Conservation (phyloP, 345 rosid genomes). For the Citrus cavaleriei region DNA sequence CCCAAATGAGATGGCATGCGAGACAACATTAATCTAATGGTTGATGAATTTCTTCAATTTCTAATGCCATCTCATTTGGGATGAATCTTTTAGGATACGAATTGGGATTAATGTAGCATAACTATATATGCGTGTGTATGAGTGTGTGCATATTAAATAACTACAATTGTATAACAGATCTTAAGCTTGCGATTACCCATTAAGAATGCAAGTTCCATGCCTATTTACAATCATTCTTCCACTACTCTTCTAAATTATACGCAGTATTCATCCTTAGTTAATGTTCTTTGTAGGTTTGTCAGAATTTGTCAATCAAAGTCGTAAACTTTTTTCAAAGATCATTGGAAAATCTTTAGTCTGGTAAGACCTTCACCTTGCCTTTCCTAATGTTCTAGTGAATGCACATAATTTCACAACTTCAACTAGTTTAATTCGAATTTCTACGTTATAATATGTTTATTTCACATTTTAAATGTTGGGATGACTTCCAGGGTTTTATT, state of each 20-base stretch:
- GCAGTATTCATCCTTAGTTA: constrained; percentile 2
- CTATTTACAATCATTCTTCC: neutral
- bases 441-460: neutral
- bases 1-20: too few relatives aligned
- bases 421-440: neutral
- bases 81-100: too few relatives aligned
- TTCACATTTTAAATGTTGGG: neutral
- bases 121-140: too few relatives aligned
- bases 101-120: too few relatives aligned
- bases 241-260: neutral
- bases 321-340: constrained; percentile 54
- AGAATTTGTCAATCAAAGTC: constrained; percentile 65
- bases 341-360: constrained; percentile 40
- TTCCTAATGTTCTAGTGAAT: neutral
- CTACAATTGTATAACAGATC: too few relatives aligned
- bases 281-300: constrained; percentile 50
- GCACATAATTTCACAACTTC: neutral
- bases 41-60: too few relatives aligned
- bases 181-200: too few relatives aligned
- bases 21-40: too few relatives aligned
- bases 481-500: neutral
- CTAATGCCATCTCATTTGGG: too few relatives aligned
- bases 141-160: too few relatives aligned
- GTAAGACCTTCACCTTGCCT: constrained; percentile 35
- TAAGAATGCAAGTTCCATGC: too few relatives aligned